Percentiles rank a stretch among this genome's conserved stretches.
phyloP scores from a whole-genome alignment of 768 basidiomycete species.

The Auriculariales sp. region DNA sequence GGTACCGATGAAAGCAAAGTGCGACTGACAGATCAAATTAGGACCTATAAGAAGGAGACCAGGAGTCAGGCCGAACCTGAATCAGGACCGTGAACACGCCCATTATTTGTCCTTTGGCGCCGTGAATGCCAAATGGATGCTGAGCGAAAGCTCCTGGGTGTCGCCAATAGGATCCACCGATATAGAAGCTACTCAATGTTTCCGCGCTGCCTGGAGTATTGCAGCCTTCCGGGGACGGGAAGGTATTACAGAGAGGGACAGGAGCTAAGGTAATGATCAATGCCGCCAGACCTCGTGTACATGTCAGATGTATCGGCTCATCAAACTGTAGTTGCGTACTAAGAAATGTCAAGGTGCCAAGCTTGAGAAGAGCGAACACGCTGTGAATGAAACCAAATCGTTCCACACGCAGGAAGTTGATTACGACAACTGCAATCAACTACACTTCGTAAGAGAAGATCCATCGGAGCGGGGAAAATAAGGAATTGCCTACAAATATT shows the following conservation, averaged over 20 bases:
- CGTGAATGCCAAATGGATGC: not conserved
- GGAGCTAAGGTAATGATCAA: not conserved
- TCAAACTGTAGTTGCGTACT: not conserved
- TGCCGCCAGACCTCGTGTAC: not conserved
- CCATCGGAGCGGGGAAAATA: not conserved
- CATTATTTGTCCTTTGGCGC: not conserved
- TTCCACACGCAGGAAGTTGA: slow-evolving; percentile 22
- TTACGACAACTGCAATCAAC: slow-evolving; percentile 17
- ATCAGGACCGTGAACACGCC: not conserved
- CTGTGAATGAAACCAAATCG: slow-evolving; percentile 19
- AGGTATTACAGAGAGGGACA: not conserved
- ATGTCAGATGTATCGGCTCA: not conserved
- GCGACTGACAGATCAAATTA: not conserved
- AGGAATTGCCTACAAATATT: not conserved
- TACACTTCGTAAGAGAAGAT: slow-evolving; percentile 11
- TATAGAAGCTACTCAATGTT: not conserved
- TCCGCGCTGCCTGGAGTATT: too few species aligned
- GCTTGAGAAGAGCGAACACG: slow-evolving; percentile 18
- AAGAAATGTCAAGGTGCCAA: slow-evolving; percentile 18
- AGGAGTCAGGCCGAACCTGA: not conserved
- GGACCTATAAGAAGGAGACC: too few species aligned
- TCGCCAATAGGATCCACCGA: not conserved
- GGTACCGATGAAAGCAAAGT: not conserved
- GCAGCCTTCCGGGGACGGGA: too few species aligned
- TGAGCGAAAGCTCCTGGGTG: not conserved